These are phyloP conservation scores for Penicillium parvum DNA, from an alignment of 495 filamentous ascomycete species.

Conservation along the genomic window DNA sequence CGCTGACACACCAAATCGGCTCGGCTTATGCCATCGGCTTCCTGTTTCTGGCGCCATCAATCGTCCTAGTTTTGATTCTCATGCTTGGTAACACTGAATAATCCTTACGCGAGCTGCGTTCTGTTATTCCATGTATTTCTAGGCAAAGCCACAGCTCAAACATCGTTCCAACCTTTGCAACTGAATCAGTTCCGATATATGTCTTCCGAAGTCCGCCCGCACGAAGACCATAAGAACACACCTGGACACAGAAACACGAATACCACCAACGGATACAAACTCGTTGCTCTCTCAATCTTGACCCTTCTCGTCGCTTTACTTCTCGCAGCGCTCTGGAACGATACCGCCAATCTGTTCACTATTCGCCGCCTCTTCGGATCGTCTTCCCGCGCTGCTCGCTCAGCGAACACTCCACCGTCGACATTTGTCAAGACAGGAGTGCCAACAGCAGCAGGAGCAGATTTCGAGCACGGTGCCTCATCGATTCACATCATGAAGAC, in stretches of 20 bases:
- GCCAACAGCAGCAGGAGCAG: neutral
- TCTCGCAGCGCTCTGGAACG: slow-evolving; percentile 12
- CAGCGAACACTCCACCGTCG: slow-evolving; percentile 3
- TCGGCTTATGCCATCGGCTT: slow-evolving; percentile 20
- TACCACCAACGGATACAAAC: slow-evolving; percentile 1
- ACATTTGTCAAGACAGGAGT: slow-evolving; percentile 2
- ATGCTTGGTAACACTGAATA: no score
- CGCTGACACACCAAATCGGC: slow-evolving; percentile 22
- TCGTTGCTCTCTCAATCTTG: slow-evolving; percentile 11
- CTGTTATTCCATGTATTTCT: neutral
- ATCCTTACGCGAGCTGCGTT: no score
- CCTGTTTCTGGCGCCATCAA: slow-evolving; percentile 5
- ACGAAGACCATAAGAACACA: slow-evolving; percentile 3
- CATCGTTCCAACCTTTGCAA: neutral
- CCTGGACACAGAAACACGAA: neutral
- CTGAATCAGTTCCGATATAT: slow-evolving; percentile 13
- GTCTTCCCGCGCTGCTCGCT: slow-evolving; percentile 10
- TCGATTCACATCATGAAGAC: slow-evolving; percentile 31
- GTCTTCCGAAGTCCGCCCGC: slow-evolving; percentile 18
- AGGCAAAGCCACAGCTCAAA: neutral
- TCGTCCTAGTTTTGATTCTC: no score
- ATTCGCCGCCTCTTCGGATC: slow-evolving; percentile 25
- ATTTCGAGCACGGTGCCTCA: neutral
- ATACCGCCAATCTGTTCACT: slow-evolving; percentile 31
- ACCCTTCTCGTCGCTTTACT: slow-evolving; percentile 15